A percentile compares a stretch with the other conserved stretches of the same genome.
phyloP scores from a whole-genome alignment of 2,329 filamentous ascomycete species.

The Fusarium palustre region DNA sequence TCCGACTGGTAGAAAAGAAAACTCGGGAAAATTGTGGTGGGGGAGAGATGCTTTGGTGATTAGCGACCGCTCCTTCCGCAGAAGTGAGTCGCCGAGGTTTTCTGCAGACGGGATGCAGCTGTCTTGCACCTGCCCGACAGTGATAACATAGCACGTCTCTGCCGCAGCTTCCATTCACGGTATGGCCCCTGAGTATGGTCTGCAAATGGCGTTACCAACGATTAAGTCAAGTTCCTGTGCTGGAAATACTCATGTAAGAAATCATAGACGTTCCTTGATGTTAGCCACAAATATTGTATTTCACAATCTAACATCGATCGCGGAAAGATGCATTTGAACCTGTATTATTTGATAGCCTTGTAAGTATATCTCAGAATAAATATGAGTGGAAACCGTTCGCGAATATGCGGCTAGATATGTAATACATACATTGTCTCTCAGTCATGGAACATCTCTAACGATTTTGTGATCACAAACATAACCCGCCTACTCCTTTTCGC shows the following conservation, averaged over 20 bases:
- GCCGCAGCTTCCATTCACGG: background rate
- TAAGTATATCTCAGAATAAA: conserved; percentile 15
- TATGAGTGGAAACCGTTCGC: conserved; percentile 32
- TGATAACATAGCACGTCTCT: background rate
- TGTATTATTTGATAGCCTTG: background rate
- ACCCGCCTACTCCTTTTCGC: conserved; percentile 3
- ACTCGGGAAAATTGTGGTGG: background rate
- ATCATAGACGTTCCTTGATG: background rate
- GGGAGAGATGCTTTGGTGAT: background rate
- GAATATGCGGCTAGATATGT: background rate
- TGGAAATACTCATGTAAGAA: background rate
- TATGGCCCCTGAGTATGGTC: background rate
- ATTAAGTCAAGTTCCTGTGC: background rate
- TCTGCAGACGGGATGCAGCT: background rate
- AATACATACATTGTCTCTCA: background rate
- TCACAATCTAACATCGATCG: background rate
- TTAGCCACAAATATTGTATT: background rate
- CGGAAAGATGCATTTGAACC: background rate
- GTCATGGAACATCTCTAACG: background rate
- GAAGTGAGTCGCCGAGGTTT: background rate
- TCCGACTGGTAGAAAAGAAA: background rate
- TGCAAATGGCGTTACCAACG: background rate
- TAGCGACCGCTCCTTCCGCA: conserved; percentile 8
- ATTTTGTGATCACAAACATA: background rate
- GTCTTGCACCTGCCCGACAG: conserved; percentile 10